A percentile compares a stretch with the other conserved stretches of the same genome.
These are phyloP conservation scores for Quercus phellos DNA, from an alignment of 331 rosid species.

Conservation along the genomic window DNA sequence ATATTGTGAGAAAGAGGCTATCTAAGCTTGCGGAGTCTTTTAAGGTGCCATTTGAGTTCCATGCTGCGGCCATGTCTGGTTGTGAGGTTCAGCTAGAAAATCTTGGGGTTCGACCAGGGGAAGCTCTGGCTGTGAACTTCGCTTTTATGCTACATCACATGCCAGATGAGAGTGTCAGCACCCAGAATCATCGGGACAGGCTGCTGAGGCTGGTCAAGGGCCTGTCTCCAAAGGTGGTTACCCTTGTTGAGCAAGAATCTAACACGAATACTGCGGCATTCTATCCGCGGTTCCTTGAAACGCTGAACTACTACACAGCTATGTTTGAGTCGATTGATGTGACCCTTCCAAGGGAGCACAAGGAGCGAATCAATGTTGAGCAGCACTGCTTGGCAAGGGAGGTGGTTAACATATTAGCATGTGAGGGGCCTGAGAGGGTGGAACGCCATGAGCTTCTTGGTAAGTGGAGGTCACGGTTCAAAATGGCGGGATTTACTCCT, in stretches of 20 bases:
- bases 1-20: constrained; percentile 68
- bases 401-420: constrained; percentile 87
- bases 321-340: constrained; percentile 93
- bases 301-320: constrained; percentile 71
- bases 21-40: constrained; percentile 61
- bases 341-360: constrained; percentile 67
- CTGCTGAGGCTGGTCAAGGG: constrained; percentile 76
- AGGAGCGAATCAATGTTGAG: constrained; percentile 86
- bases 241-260: constrained; percentile 94
- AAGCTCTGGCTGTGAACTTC: constrained; percentile 88
- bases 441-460: constrained; percentile 89
- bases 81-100: constrained; percentile 56
- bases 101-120: constrained; percentile 57
- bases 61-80: constrained; percentile 65
- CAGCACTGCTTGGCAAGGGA: constrained; percentile 95
- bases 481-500: constrained; percentile 95
- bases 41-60: constrained; percentile 85
- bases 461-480: constrained; percentile 80
- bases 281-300: constrained; percentile 70
- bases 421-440: constrained; percentile 90
- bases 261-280: constrained; percentile 86
- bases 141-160: constrained; percentile 90
- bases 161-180: constrained; percentile 96
- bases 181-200: constrained; percentile 74
- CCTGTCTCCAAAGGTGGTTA: constrained; percentile 86